These are phyloP conservation scores for Backusella macrospora DNA, from an alignment of 192 early-diverging fungal genomes.

Conservation along the genomic window DNA sequence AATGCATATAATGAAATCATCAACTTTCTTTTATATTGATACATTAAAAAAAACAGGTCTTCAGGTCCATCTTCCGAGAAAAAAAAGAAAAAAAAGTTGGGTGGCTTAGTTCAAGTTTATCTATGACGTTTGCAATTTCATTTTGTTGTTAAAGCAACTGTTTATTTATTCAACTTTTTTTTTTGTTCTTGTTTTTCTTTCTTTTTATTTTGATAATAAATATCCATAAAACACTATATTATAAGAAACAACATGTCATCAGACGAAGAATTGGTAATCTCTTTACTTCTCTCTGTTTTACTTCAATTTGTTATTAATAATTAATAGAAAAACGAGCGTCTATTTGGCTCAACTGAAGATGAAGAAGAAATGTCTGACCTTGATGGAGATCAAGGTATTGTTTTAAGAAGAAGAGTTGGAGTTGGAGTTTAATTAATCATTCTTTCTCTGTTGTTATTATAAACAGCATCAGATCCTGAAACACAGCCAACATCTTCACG, in stretches of 20 bases:
- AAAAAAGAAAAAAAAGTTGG: too few relatives aligned
- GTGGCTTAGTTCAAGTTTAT: constrained; percentile 1
- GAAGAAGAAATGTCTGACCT: constrained; percentile 42
- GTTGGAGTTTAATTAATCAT: not conserved
- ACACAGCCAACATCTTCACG: not conserved
- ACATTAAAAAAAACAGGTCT: too few relatives aligned
- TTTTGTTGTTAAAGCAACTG: not conserved
- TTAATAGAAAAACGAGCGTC: constrained; percentile 10
- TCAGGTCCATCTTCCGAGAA: not conserved
- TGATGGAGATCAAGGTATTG: constrained; percentile 37
- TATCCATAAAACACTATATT: not conserved
- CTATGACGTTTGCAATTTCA: not conserved
- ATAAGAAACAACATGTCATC: constrained; percentile 1
- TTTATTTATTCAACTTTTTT: not conserved
- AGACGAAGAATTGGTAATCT: constrained; percentile 4
- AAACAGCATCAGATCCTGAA: constrained; percentile 15
- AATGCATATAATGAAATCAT: not conserved
- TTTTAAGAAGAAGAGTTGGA: not conserved
- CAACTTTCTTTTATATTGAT: not conserved
- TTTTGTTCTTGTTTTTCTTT: not conserved
- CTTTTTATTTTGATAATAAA: not conserved
- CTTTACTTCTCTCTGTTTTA: not conserved
- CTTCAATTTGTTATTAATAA: not conserved
- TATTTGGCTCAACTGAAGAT: constrained; percentile 22
- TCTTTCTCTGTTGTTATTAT: not conserved